phyloP scores from a whole-genome alignment of 2,329 filamentous ascomycete genomes.

The Ceratocystis colombiana region DNA sequence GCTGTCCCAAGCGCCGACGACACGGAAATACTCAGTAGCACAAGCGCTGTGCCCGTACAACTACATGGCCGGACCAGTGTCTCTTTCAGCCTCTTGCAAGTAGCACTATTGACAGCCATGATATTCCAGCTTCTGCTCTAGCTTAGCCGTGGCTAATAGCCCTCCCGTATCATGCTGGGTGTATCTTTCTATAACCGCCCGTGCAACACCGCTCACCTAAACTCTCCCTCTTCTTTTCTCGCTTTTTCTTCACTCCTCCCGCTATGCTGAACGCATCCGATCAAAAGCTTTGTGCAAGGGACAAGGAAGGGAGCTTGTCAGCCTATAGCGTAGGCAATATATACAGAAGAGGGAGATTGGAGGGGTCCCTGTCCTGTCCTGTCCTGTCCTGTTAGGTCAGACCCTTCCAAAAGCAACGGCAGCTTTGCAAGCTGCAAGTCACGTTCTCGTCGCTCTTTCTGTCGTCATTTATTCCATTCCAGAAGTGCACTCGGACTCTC shows the following conservation, averaged over 20 bases:
- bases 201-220: neutral
- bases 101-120: too few species aligned
- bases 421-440: neutral
- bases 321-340: conserved; percentile 4
- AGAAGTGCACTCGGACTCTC: neutral
- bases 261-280: neutral
- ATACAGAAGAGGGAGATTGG: neutral
- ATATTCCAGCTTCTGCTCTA: too few species aligned
- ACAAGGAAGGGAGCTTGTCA: neutral
- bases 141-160: too few species aligned
- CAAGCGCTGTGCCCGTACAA: too few species aligned
- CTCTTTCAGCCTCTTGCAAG: too few species aligned
- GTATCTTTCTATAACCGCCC: neutral
- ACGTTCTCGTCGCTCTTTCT: neutral
- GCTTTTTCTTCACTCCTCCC: neutral
- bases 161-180: neutral
- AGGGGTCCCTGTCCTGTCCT: neutral
- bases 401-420: too few species aligned
- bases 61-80: too few species aligned
- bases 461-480: conserved; percentile 5
- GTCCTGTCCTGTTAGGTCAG: too few species aligned
- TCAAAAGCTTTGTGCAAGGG: neutral
- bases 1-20: too few species aligned
- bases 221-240: neutral
- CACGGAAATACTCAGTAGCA: too few species aligned